phyloP scores from a whole-genome alignment of 2,329 filamentous ascomycete species.

The Calonectria pteridis region DNA sequence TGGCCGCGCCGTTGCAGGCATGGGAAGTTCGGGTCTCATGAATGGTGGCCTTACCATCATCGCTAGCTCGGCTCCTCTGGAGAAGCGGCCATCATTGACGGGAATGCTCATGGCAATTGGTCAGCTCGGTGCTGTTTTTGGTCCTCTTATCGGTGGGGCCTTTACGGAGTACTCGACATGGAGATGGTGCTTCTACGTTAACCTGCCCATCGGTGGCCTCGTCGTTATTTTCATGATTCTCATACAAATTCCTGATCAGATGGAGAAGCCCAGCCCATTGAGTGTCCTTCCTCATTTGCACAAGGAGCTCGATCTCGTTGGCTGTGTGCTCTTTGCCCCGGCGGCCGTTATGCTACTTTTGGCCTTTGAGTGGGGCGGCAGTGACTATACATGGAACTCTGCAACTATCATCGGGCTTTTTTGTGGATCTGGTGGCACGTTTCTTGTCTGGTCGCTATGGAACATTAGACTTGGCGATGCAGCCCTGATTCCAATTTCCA shows the following conservation, averaged over 20 bases:
- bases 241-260: slow-evolving; percentile 4
- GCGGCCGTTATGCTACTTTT: slow-evolving; percentile 60
- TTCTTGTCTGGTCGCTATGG: not conserved
- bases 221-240: not conserved
- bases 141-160: not conserved
- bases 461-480: not conserved
- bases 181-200: slow-evolving; percentile 14
- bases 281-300: not conserved
- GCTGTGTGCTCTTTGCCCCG: slow-evolving; percentile 58
- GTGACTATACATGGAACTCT: slow-evolving; percentile 58
- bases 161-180: not conserved
- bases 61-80: not conserved
- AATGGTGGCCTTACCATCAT: slow-evolving; percentile 4
- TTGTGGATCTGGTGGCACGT: slow-evolving; percentile 31
- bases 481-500: not conserved
- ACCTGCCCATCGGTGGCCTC: slow-evolving; percentile 9
- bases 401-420: slow-evolving; percentile 57
- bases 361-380: slow-evolving; percentile 50
- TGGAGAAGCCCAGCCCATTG: not conserved
- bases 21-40: not conserved
- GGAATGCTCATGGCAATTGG: slow-evolving; percentile 3
- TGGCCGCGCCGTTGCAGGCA: slow-evolving; percentile 6
- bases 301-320: slow-evolving; percentile 35
- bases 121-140: not conserved
- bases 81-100: not conserved